Base-by-base conservation (phyloP, 495 filamentous ascomycete species). In the Penicillium bovifimosum region DNA sequence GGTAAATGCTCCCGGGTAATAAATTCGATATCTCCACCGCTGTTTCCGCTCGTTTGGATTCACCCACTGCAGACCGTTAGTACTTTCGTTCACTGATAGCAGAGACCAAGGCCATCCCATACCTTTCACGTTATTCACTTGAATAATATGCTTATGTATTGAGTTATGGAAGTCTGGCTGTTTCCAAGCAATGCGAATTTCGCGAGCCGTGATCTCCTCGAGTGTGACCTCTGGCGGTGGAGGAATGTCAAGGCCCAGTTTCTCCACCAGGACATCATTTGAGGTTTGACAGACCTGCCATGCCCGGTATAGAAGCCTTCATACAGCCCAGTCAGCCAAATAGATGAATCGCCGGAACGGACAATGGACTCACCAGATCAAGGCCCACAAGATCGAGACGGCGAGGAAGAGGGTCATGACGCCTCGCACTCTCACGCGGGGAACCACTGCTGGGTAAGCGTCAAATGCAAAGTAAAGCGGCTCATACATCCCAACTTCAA, bases 91-190 rank as follows among this genome's bases (percentile, higher is more conserved):
- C 2, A n/a, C 5, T 7, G 32, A 24, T 9, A 18, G 24, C 6
- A 14, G 4, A 8, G 9, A 32, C 20, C 2, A 9, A 6, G 8
- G 6, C 11, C 17, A 28, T 6, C 7, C 2, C 44, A 36, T 69
- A 95, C 91, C 88, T 72, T 90, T 91, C 31, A 89, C 83, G 31
- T 91, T 91, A 63, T 98, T 97, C 48, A 96, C 83, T 59, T 95
- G 88, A 33, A 98, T 90, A 18, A 91, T 80, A 64, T 95, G 89
- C 71, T 91, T 93, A 11, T 86, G 77, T 45, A 91, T 86, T 10
- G 87, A 85, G 51, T 87, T 85, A 47, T 84, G 85, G 61, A 83
- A 80, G 36, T 87, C 84, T 1, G 87, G 85, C 44, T 87, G 80
- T 47, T 89, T 90, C 90, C 91, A 96, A 61, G 91, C 90, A 13